phyloP scores from a whole-genome alignment of 768 basidiomycete species.

The Gautieria morchelliformis region DNA sequence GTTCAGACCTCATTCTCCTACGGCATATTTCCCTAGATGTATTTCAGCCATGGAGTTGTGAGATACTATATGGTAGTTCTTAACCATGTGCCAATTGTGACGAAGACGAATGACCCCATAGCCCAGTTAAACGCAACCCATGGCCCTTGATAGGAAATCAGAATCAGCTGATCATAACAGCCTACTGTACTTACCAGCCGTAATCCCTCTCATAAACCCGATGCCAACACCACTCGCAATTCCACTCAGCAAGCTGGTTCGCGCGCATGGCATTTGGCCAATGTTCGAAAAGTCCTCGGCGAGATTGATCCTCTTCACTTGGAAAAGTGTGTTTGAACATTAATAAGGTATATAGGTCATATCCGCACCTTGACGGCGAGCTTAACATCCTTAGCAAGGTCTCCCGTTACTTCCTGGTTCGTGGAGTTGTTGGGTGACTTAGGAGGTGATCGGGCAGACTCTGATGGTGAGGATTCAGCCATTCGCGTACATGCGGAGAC shows the following conservation, averaged over 20 bases:
- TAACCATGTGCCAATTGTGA: conserved; percentile 65
- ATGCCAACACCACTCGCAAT: conserved; percentile 75
- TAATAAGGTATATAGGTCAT: not conserved
- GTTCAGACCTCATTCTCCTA: conserved; percentile 8
- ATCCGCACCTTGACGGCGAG: conserved; percentile 25
- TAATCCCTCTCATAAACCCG: conserved; percentile 65
- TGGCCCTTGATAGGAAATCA: conserved; percentile 31
- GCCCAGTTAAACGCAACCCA: conserved; percentile 73
- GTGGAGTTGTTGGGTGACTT: not conserved
- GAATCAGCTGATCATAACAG: not conserved
- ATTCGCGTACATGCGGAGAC: not conserved
- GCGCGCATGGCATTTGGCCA: conserved; percentile 65
- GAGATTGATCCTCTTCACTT: conserved; percentile 38
- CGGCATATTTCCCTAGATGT: conserved; percentile 12
- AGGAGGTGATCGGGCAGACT: too few species aligned
- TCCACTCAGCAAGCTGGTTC: conserved; percentile 64
- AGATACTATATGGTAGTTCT: conserved; percentile 17
- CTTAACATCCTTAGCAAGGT: conserved; percentile 23
- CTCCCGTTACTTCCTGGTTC: conserved; percentile 22
- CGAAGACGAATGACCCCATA: conserved; percentile 57
- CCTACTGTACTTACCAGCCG: conserved; percentile 37
- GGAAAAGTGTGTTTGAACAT: not conserved
- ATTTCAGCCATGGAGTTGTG: not conserved
- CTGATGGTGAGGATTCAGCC: not conserved
- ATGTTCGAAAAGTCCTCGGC: conserved; percentile 50